These are phyloP conservation scores for Leccinum variicolor DNA, from an alignment of 768 basidiomycete genomes.

Conservation along the genomic window DNA sequence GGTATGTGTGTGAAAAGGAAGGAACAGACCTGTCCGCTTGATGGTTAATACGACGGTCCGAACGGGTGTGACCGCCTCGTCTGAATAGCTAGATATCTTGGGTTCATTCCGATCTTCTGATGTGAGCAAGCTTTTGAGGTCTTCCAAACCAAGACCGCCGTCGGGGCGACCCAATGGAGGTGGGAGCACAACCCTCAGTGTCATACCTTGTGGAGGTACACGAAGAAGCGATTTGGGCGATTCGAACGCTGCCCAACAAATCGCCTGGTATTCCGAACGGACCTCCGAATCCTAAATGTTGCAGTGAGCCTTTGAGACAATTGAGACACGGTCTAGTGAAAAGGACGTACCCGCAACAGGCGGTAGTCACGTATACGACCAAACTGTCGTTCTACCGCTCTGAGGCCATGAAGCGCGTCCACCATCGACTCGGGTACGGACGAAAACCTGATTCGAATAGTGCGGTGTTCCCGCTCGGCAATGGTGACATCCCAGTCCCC, in stretches of 20 bases:
- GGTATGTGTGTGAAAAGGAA: not conserved
- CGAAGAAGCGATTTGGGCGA: slow-evolving; percentile 39
- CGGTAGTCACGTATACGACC: slow-evolving; percentile 45
- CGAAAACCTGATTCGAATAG: slow-evolving; percentile 41
- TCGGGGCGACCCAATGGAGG: slow-evolving; percentile 15
- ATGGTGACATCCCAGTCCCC: slow-evolving; percentile 11
- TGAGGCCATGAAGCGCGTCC: slow-evolving; percentile 50
- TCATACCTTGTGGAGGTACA: slow-evolving; percentile 32
- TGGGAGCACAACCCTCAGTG: slow-evolving; percentile 31
- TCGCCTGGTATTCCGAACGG: slow-evolving; percentile 39
- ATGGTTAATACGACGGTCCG: slow-evolving; percentile 16
- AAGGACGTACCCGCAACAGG: slow-evolving; percentile 39
- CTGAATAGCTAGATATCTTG: not conserved
- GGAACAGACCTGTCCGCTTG: slow-evolving; percentile 25
- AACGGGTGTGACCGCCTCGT: not conserved
- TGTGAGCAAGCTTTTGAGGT: slow-evolving; percentile 29
- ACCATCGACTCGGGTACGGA: slow-evolving; percentile 41
- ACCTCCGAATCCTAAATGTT: slow-evolving; percentile 45
- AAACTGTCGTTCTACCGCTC: slow-evolving; percentile 53
- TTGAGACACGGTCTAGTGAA: not conserved
- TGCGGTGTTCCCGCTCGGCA: slow-evolving; percentile 15
- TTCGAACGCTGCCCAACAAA: slow-evolving; percentile 44
- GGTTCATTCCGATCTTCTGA: slow-evolving; percentile 6
- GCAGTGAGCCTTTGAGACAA: not conserved
- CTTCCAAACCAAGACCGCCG: slow-evolving; percentile 34